Percentiles rank a stretch among this genome's conserved stretches.
Evolutionary conservation across 306 rosid genomes (phyloP).

Genomic region (Pyrus betulifolia): DNA sequence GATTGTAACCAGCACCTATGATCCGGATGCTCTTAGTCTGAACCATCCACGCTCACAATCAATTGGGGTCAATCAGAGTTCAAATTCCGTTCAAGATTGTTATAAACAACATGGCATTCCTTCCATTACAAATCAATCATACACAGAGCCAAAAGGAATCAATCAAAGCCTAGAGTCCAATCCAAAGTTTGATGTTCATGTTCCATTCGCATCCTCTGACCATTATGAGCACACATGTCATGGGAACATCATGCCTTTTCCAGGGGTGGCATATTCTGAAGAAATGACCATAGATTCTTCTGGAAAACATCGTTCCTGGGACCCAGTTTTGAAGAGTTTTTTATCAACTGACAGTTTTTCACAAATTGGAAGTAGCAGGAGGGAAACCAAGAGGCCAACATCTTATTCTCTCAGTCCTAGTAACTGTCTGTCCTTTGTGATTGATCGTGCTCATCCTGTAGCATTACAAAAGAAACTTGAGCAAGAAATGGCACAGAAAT

Average conservation of each 20-base stretch:
- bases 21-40: constrained; percentile 20
- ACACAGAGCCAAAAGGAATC: constrained; percentile 12
- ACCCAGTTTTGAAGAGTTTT: constrained; percentile 14
- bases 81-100: constrained; percentile 5
- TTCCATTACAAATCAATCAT: constrained; percentile 23
- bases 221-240: neutral
- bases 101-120: constrained; percentile 2
- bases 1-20: constrained; percentile 6
- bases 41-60: constrained; percentile 2
- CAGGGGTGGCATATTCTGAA: constrained; percentile 15
- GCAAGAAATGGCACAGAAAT: constrained; percentile 21
- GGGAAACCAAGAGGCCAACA: constrained; percentile 11
- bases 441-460: constrained; percentile 8
- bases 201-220: neutral
- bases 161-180: constrained; percentile 3
- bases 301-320: constrained; percentile 5
- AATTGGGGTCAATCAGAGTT: constrained; percentile 11
- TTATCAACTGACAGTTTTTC: constrained; percentile 10
- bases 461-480: constrained; percentile 22
- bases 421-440: constrained; percentile 6
- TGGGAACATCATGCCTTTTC: constrained; percentile 14
- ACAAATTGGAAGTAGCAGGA: constrained; percentile 19
- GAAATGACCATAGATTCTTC: constrained; percentile 14
- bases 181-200: constrained; percentile 14
- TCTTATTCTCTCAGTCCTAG: neutral